Evolutionary conservation across 2,329 filamentous ascomycete genomes (phyloP).

Genomic region (Pezicula carpinea): DNA sequence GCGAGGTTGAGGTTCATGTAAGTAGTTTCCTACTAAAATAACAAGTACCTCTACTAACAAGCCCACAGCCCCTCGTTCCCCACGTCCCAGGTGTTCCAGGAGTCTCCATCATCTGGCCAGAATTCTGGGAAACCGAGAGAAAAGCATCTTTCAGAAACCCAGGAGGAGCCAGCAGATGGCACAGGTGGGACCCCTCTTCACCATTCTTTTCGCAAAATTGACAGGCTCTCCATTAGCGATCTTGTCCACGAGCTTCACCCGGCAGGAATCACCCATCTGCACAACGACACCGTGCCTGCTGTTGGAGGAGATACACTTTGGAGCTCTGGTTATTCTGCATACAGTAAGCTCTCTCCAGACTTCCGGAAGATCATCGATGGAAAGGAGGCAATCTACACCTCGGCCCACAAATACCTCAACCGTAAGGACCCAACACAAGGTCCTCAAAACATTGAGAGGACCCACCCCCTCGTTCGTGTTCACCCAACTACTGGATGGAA

Average conservation of each 20-base stretch:
- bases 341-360: slow-evolving; percentile 66
- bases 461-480: slow-evolving; percentile 64
- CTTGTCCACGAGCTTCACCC: slow-evolving; percentile 68
- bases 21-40: slow-evolving; percentile 20
- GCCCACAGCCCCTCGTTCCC: slow-evolving; percentile 58
- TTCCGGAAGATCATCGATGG: slow-evolving; percentile 71
- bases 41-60: slow-evolving; percentile 4
- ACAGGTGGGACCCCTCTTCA: slow-evolving; percentile 35
- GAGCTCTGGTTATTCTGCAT: slow-evolving; percentile 66
- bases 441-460: slow-evolving; percentile 61
- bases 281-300: slow-evolving; percentile 57
- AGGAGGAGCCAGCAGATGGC: slow-evolving; percentile 65
- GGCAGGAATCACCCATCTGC: slow-evolving; percentile 64
- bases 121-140: slow-evolving; percentile 56
- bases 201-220: neutral
- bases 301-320: slow-evolving; percentile 69
- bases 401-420: slow-evolving; percentile 64
- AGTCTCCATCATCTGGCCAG: slow-evolving; percentile 67
- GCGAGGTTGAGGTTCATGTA: slow-evolving; percentile 65
- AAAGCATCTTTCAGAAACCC: slow-evolving; percentile 60
- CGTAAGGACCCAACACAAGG: slow-evolving; percentile 55
- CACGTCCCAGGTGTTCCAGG: slow-evolving; percentile 64
- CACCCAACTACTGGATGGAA: slow-evolving; percentile 75
- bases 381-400: slow-evolving; percentile 57
- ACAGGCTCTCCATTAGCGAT: slow-evolving; percentile 33